Evolutionary conservation across 192 early-diverging fungal species (phyloP).

Genomic region (Mycoemilia scoparia): DNA sequence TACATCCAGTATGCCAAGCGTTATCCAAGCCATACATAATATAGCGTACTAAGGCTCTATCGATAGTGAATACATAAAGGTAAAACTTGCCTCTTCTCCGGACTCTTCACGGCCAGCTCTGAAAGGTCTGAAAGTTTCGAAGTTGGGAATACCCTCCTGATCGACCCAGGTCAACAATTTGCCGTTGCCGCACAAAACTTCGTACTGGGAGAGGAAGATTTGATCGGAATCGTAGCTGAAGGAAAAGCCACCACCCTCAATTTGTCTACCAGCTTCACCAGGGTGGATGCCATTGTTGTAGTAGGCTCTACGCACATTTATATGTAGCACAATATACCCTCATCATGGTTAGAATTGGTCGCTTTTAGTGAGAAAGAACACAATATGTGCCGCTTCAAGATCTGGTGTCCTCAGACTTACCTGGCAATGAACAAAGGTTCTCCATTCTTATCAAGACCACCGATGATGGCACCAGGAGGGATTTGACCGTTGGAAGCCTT

Average conservation of each 20-base stretch:
- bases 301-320: too few relatives aligned
- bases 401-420: too few relatives aligned
- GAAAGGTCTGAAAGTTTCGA: slow-evolving; percentile 15
- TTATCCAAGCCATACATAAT: too few relatives aligned
- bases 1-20: too few relatives aligned
- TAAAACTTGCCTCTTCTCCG: too few relatives aligned
- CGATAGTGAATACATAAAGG: too few relatives aligned
- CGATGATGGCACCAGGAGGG: slow-evolving; percentile 33
- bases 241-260: slow-evolving; percentile 24
- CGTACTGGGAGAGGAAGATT: slow-evolving; percentile 22
- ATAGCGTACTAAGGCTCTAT: too few relatives aligned
- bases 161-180: slow-evolving; percentile 33
- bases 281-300: slow-evolving; percentile 32
- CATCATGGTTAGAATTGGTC: too few relatives aligned
- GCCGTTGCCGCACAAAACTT: slow-evolving; percentile 41
- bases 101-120: slow-evolving; percentile 25
- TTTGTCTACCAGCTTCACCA: slow-evolving; percentile 27
- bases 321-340: too few relatives aligned
- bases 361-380: too few relatives aligned
- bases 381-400: too few relatives aligned
- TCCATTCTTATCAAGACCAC: slow-evolving; percentile 37
- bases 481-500: slow-evolving; percentile 18
- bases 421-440: slow-evolving; percentile 36
- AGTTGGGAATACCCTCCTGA: slow-evolving; percentile 21
- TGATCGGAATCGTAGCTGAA: slow-evolving; percentile 40